These are phyloP conservation scores for Punica granatum DNA, from an alignment of 345 rosid species.

Conservation along the genomic window DNA sequence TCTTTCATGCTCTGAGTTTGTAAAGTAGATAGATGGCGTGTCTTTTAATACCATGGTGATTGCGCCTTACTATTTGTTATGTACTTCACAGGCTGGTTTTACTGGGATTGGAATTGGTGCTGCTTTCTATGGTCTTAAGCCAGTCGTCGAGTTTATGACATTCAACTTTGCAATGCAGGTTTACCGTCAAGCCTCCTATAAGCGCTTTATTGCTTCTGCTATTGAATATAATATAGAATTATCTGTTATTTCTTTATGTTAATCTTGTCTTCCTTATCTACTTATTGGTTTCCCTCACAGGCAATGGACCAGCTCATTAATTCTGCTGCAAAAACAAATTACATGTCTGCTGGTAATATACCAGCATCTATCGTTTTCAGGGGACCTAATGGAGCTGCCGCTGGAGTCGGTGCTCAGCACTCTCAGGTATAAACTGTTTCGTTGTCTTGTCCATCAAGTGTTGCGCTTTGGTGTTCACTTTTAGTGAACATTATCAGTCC, in stretches of 20 bases:
- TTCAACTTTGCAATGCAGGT: conserved; percentile 97
- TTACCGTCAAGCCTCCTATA: neutral
- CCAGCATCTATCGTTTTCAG: conserved; percentile 81
- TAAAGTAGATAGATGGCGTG: neutral
- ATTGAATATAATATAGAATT: too few species aligned
- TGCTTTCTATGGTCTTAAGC: conserved; percentile 81
- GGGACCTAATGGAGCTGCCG: conserved; percentile 98
- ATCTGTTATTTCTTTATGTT: too few species aligned
- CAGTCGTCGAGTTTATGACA: conserved; percentile 89
- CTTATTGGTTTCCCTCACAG: too few species aligned
- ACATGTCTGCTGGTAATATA: conserved; percentile 88
- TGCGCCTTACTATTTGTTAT: neutral
- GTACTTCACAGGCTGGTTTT: conserved; percentile 74
- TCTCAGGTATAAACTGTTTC: conserved; percentile 49
- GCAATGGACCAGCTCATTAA: conserved; percentile 92
- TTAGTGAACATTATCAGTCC: too few species aligned
- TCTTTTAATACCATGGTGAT: too few species aligned
- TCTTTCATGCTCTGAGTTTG: too few species aligned
- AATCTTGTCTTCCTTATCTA: too few species aligned
- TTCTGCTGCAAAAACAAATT: conserved; percentile 78
- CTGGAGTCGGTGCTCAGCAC: conserved; percentile 97
- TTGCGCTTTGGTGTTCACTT: too few species aligned
- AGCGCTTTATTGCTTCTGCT: too few species aligned
- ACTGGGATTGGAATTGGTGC: conserved; percentile 97
- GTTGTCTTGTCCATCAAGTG: too few species aligned